phyloP scores from a whole-genome alignment of 2,329 filamentous ascomycete species.

The Monosporascus sp. region DNA sequence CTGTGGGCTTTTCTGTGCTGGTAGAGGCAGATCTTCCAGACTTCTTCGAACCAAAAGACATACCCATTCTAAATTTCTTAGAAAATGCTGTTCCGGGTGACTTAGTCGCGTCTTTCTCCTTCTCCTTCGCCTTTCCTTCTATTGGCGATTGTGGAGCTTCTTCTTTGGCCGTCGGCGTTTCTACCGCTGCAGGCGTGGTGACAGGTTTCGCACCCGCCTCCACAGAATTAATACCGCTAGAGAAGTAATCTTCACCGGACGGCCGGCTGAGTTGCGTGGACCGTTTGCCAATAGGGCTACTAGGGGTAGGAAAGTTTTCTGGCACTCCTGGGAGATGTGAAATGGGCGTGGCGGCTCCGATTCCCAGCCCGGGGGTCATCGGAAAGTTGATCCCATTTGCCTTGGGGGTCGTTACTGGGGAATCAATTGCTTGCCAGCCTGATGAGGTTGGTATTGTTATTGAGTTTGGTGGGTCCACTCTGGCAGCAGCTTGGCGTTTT shows the following conservation, averaged over 20 bases:
- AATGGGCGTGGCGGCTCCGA: slow-evolving; percentile 68
- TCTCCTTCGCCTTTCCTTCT: slow-evolving; percentile 52
- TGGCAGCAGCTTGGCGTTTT: slow-evolving; percentile 49
- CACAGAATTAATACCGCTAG: slow-evolving; percentile 48
- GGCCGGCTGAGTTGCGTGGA: slow-evolving; percentile 51
- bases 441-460: slow-evolving; percentile 41
- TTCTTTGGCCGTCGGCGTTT: slow-evolving; percentile 33
- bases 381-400: slow-evolving; percentile 59
- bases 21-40: slow-evolving; percentile 63
- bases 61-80: slow-evolving; percentile 29
- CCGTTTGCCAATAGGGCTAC: slow-evolving; percentile 48
- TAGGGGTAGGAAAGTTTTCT: slow-evolving; percentile 38
- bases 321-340: slow-evolving; percentile 41
- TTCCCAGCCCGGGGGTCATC: slow-evolving; percentile 71
- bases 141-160: slow-evolving; percentile 42
- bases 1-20: slow-evolving; percentile 65
- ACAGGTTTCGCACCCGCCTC: slow-evolving; percentile 41
- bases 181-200: slow-evolving; percentile 39
- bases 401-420: slow-evolving; percentile 52
- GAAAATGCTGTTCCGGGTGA: slow-evolving; percentile 46
- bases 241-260: slow-evolving; percentile 77
- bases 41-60: slow-evolving; percentile 77
- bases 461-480: slow-evolving; percentile 53
- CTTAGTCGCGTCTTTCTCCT: slow-evolving; percentile 50
- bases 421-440: slow-evolving; percentile 36